Evolutionary conservation across 441 rosid genomes (phyloP), one percentile per base, ranked within the genome.

Genomic region (Melastoma candidum): DNA sequence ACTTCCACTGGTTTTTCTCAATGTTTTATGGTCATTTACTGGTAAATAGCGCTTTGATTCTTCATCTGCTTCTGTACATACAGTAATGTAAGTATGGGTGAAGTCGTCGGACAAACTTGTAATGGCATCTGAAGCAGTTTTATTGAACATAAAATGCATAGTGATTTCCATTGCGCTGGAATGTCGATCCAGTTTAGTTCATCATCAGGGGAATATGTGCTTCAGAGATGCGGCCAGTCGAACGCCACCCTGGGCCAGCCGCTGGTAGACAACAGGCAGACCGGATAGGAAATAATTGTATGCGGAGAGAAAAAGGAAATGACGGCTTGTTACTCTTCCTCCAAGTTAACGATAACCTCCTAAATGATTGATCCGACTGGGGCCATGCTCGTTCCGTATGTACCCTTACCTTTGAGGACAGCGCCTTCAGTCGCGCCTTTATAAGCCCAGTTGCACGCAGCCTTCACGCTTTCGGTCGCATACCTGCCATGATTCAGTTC

Each of bases 391-490:
- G 46, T 7, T 56, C 25, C 22, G 22, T 48, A 27, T 13, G 49
- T 3, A 8, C 36, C 24, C 60, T 14, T 69, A 83, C 93, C 98
- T 79, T 75, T 74, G 53, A 90, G 77, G 0, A 70, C 63, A 1
- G 83, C 72, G 50, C 78, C 96, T 44, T 82, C 77, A 7, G 47
- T 51, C 2, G 57, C 96, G 1, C 82, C 95, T 69, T 85, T 82
- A 48, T 92, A 87, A 3, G 96, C 93, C 90, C 90, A 85, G 22
- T 83, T 82, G 53, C 96, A 85, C 2, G 95, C 96, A 9, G 89
- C 87, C 63, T 77, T 71, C 46, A 85, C 82, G 10, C 95, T 71
- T 77, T 87, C 98, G 8, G 88, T 69, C 65, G 96, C 96, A 59
- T 90, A 90, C 26, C 93, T 90, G 62, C 58, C 5, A 7, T 12